Base-by-base conservation (phyloP, 164 flowering plant species). In the Liriodendron chinense region DNA sequence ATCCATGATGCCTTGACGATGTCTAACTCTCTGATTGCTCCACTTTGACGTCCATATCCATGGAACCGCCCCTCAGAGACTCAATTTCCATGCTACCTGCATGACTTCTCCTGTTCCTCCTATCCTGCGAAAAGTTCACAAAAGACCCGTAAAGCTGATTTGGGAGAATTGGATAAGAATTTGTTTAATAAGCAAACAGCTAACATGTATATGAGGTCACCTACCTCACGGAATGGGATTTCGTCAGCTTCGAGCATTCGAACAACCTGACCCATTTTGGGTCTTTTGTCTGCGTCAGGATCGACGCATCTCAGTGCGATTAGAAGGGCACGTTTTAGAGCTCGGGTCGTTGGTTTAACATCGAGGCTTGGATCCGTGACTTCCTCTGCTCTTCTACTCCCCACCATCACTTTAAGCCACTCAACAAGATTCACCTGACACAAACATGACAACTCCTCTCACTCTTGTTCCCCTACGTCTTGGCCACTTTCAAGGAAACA, bases 71-170 rank as follows among this genome's bases (percentile, higher is more conserved):
- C 76, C 79, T 86, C 78, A 81, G 61, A 61, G 87, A 80, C 34
- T 87, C 91, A 68, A 83, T 63, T 81, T 92, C 97, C 87, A 88
- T 82, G 86, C 94, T 92, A 20, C 81, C 78, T 53, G 92, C 82
- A 3, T 88, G 90, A 80, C 87, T 92, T 84, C 80, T 87, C 78
- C 88, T 79, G 80, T 76, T 87, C 79, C 90, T 88, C 22, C 91
- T 85, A 74, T 89, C 93, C 97, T 92, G 85, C 70, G 70, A 72
- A 57, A 74, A n/a, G 24, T 59, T 34, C 20, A 13, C 43, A 57
- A 20, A 68, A 47, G 63, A 43, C 12, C 62, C 23, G n/a, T 18
- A 25, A 16, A 24, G 9, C 53, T 28, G n/a, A 50, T 18, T 49
- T 9, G 56, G 66, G 65, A 25, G 61, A 68, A 49, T 14, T 12